These are phyloP conservation scores for Cordyceps militaris DNA, from an alignment of 2,329 filamentous ascomycete species.

Conservation along the genomic window DNA sequence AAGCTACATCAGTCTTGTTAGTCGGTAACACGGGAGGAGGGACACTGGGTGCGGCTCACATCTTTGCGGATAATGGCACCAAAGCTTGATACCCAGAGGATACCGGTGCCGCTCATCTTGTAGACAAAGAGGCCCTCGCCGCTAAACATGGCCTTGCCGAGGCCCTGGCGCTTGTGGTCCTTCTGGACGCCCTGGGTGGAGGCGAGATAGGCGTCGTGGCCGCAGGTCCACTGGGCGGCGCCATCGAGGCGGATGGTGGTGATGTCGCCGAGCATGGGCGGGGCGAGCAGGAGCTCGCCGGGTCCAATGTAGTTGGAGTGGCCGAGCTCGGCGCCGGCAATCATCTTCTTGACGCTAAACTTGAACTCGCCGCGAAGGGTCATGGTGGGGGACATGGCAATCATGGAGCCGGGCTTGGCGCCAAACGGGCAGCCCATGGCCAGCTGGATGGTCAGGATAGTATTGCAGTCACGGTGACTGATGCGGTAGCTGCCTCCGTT, in stretches of 20 bases:
- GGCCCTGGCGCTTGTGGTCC: constrained; percentile 76
- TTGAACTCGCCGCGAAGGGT: constrained; percentile 77
- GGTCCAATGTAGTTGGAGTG: constrained; percentile 80
- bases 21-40: constrained; percentile 18
- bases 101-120: constrained; percentile 70
- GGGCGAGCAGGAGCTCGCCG: constrained; percentile 81
- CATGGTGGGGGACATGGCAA: constrained; percentile 87
- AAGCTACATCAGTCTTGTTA: constrained; percentile 32
- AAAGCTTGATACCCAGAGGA: constrained; percentile 88
- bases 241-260: constrained; percentile 69
- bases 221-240: constrained; percentile 72
- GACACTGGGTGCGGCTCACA: constrained; percentile 43
- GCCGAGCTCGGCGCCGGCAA: constrained; percentile 72
- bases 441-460: constrained; percentile 79
- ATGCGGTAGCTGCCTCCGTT: constrained; percentile 93
- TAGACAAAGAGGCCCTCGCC: constrained; percentile 91
- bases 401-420: constrained; percentile 82
- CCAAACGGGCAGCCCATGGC: constrained; percentile 80
- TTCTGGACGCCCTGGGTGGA: constrained; percentile 81
- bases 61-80: constrained; percentile 94
- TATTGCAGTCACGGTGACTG: constrained; percentile 86
- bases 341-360: constrained; percentile 86
- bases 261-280: constrained; percentile 74
- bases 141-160: constrained; percentile 88
- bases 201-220: constrained; percentile 79